These are phyloP conservation scores for Lobulomyces angularis DNA, from an alignment of 192 early-diverging fungal genomes.

Conservation along the genomic window DNA sequence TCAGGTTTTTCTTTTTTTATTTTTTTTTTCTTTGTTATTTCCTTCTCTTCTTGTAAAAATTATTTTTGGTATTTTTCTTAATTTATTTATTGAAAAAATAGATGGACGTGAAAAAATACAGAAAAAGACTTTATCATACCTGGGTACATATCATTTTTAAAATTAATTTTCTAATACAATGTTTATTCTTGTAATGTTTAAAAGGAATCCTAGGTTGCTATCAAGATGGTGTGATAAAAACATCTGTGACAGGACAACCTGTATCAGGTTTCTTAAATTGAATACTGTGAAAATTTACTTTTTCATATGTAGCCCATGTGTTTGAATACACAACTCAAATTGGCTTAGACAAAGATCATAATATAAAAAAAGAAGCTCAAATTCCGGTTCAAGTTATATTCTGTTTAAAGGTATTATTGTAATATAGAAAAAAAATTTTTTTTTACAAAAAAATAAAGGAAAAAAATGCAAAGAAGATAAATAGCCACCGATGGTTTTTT, in stretches of 20 bases:
- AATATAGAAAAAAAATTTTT: too few species aligned
- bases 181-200: too few species aligned
- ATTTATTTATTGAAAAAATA: too few species aligned
- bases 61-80: too few species aligned
- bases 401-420: slow-evolving; percentile 62
- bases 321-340: slow-evolving; percentile 57
- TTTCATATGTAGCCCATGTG: not conserved
- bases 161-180: too few species aligned
- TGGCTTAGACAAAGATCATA: slow-evolving; percentile 1
- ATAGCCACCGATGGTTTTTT: slow-evolving; percentile 58
- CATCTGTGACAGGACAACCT: slow-evolving; percentile 42
- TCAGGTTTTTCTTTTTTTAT: slow-evolving; percentile 40
- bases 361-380: slow-evolving; percentile 29
- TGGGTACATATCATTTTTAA: too few species aligned
- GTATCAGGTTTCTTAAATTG: slow-evolving; percentile 26
- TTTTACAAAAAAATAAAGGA: too few species aligned
- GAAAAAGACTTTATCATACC: too few species aligned
- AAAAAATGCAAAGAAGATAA: slow-evolving; percentile 58
- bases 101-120: too few species aligned
- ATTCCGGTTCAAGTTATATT: slow-evolving; percentile 65
- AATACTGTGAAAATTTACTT: slow-evolving; percentile 16
- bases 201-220: slow-evolving; percentile 37
- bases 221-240: slow-evolving; percentile 31
- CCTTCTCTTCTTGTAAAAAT: too few species aligned
- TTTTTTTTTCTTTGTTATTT: not conserved